Evolutionary conservation across 352 stramenopile genomes (phyloP), one percentile per base, ranked within the genome.

Genomic region (Globisporangium parvum): DNA sequence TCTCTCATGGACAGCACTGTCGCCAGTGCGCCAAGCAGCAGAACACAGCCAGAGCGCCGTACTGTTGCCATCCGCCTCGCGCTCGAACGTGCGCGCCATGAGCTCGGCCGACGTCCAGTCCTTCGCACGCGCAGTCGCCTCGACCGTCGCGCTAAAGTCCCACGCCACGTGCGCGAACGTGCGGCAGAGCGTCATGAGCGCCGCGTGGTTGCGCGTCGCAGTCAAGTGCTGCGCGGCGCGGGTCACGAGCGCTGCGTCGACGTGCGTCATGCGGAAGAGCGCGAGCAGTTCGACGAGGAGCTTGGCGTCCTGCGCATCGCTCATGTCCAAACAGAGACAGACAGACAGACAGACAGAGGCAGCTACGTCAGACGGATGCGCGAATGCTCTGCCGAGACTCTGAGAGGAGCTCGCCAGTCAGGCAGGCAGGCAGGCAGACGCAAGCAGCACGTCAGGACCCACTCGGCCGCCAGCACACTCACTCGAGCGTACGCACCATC

Each of bases 31-130:
- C 26, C 26, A 28, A 28, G 26, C 26, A 28, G 26, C 26, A 28
- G 26, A 44, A 2, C 39, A 6, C 39, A n/a, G 0, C 8, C 23
- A 17, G 12, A 46, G 24, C 47, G 8, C n/a, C 6, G 41, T 47
- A 23, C 18, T 44, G 39, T n/a, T 20, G 18, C 18, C 20, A 18
- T 47, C 18, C 31, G 31, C 10, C 31, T 2, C 31, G 6, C 11
- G 18, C 17, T 24, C 20, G 20, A 47, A 47, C 41, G 41, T 83
- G 10, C 66, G 64, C 49, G 66, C 67, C 4, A 87, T 28, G 1
- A 85, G 53, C 55, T 87, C 78, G 4, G 78, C 74, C 2, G 74
- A 80, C 0, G 65, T 66, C 78, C 78, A 89, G 51, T 89, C 76
- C 51, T 86, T 89, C 6, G 62, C 60, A 28, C 60, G 57, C 10